These are phyloP conservation scores for Cryptococcus sp. DNA, from an alignment of 1,284 basidiomycete genomes.

Conservation along the genomic window DNA sequence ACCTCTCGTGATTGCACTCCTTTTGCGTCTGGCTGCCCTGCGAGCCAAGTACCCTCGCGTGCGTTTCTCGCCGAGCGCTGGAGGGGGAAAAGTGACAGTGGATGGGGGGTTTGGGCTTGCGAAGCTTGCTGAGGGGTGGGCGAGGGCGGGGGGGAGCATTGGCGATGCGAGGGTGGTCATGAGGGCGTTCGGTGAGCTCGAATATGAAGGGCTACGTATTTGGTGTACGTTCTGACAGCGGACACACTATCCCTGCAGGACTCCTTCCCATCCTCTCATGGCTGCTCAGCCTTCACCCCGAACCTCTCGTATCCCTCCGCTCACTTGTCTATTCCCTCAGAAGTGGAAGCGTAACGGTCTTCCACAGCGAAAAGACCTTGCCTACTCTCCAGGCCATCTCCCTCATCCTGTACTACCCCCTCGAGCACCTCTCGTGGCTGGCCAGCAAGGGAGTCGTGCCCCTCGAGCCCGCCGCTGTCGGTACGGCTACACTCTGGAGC, in stretches of 20 bases:
- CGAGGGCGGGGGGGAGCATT: conserved; percentile 30
- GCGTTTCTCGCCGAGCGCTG: conserved; percentile 5
- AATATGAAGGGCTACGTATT: not conserved
- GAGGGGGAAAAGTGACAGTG: not conserved
- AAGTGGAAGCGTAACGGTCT: conserved; percentile 5
- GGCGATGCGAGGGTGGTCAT: conserved; percentile 47
- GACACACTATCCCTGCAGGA: not conserved
- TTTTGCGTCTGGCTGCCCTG: conserved; percentile 37
- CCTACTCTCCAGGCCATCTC: conserved; percentile 40
- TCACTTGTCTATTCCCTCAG: conserved; percentile 12
- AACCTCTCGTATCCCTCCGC: conserved; percentile 26
- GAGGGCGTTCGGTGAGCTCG: conserved; percentile 42
- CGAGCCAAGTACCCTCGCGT: conserved; percentile 21
- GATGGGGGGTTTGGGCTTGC: conserved; percentile 20
- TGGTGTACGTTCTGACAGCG: not conserved
- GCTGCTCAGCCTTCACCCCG: conserved; percentile 37
- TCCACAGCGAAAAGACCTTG: conserved; percentile 28
- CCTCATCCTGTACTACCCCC: conserved; percentile 42
- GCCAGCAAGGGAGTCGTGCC: conserved; percentile 40
- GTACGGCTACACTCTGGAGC: conserved; percentile 31
- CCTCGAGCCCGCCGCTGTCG: conserved; percentile 24
- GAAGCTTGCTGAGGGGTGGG: conserved; percentile 35
- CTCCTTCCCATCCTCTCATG: conserved; percentile 42
- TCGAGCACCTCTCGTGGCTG: conserved; percentile 46
- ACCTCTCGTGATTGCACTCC: conserved; percentile 36